Percentiles rank a stretch among this genome's conserved stretches.
phyloP scores from a whole-genome alignment of 805 yeast species.

The Monosporozyma servazzii region DNA sequence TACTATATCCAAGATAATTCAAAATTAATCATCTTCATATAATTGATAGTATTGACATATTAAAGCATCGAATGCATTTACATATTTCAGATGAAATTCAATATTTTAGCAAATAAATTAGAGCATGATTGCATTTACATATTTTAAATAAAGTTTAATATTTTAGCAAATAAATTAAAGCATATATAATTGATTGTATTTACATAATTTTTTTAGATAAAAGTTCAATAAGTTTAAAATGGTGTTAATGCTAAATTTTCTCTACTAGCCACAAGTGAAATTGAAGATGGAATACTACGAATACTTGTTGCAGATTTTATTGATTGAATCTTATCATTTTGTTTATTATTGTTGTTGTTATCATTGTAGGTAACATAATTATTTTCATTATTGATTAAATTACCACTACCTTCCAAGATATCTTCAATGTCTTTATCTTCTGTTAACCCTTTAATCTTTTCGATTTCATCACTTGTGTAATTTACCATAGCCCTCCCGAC shows the following conservation, averaged over 20 bases:
- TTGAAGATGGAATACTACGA: neutral
- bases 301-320: neutral
- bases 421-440: slow-evolving; percentile 58
- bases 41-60: neutral
- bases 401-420: slow-evolving; percentile 43
- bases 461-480: slow-evolving; percentile 71
- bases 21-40: neutral
- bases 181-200: neutral
- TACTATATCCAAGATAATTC: slow-evolving; percentile 22
- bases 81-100: no score
- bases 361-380: neutral
- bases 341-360: no score
- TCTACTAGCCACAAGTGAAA: slow-evolving; percentile 54
- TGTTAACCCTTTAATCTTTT: slow-evolving; percentile 72
- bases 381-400: slow-evolving; percentile 45
- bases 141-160: no score
- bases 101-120: neutral
- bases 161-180: neutral
- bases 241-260: slow-evolving; percentile 80
- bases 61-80: no score
- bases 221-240: no score
- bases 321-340: neutral
- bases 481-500: slow-evolving; percentile 93
- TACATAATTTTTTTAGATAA: no score
- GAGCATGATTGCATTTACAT: no score